Evolutionary conservation across 2,329 filamentous ascomycete genomes (phyloP).

Genomic region (Ceratocystis diversiconidia): DNA sequence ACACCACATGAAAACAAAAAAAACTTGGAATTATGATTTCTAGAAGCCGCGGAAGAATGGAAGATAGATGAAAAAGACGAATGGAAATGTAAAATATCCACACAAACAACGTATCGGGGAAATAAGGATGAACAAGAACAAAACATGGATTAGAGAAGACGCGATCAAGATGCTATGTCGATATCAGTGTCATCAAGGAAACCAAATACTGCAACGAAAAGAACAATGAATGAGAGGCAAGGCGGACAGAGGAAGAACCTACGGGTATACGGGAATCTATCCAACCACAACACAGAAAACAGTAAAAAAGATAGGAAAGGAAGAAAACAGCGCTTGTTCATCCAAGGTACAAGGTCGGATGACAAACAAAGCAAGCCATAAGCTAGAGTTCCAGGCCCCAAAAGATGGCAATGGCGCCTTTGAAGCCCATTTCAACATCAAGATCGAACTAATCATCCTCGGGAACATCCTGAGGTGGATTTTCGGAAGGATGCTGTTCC

Average conservation of each 20-base stretch:
- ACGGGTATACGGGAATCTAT: constrained; percentile 5
- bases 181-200: constrained; percentile 5
- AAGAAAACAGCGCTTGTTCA: background rate
- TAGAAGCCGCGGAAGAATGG: background rate
- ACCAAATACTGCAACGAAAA: constrained; percentile 7
- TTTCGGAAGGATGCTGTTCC: constrained; percentile 16
- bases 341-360: background rate
- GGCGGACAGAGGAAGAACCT: background rate
- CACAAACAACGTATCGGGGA: too few relatives aligned
- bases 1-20: background rate
- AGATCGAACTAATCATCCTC: constrained; percentile 5
- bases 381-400: constrained; percentile 22
- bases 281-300: constrained; percentile 1
- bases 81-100: too few relatives aligned
- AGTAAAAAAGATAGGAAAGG: constrained; percentile 4
- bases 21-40: background rate
- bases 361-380: background rate
- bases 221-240: background rate
- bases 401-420: constrained; percentile 25
- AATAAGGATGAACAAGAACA: background rate
- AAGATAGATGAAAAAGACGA: constrained; percentile 1
- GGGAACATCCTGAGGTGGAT: constrained; percentile 19
- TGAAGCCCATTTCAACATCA: constrained; percentile 21
- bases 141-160: background rate
- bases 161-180: constrained; percentile 9